Base-by-base conservation (phyloP, 2,329 filamentous ascomycete genomes). In the Hypoxylon sp. region DNA sequence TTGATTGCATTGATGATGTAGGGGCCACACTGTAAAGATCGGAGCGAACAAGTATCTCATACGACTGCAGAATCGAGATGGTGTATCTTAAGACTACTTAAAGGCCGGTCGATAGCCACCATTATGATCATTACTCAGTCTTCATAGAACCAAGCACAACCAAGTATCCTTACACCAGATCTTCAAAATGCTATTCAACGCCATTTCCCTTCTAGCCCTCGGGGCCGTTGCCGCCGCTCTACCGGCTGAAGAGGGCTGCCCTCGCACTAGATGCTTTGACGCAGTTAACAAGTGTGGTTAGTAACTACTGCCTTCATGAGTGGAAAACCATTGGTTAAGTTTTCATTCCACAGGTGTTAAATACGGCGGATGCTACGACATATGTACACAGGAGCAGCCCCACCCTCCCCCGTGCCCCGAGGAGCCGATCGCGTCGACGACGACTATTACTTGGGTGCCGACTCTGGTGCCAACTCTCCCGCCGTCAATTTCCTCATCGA, bases 361-460 rank as follows among this genome's bases (percentile, higher is more conserved):
- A 19, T 72, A 62, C 3, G 68, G 69, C n/a, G 50, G 55, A 42
- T 73, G 71, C 48, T 73, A 67, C 46, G 65, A 73, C 47, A 62
- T 65, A 51, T 73, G 71, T 53, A 62, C 60, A 6, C 56, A 68
- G 15, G 31, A 53, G 3, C 58, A 37, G 39, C 70, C 70, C 0
- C 17, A 19, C 4, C 52, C 66, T 46, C 60, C 63, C 11, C 59
- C 67, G 29, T 72, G 68, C 53, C 67, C 63, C 11, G 56, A 17
- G 6, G 47, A 44, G 39, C 21, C 54, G 11, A 15, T 31, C n/a
- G 24, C 55, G n/a, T 7, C 44, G 15, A 27, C 31, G 21, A 32
- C 55, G 31, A 69, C 55, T 19, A 73, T 11, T 42, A 62, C 61
- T 4, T 42, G 47, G 21, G 8, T 47, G 13, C 53, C 63, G 10